These are phyloP conservation scores for Trichosporon asahii DNA, from an alignment of 1,284 basidiomycete genomes.

Conservation along the genomic window DNA sequence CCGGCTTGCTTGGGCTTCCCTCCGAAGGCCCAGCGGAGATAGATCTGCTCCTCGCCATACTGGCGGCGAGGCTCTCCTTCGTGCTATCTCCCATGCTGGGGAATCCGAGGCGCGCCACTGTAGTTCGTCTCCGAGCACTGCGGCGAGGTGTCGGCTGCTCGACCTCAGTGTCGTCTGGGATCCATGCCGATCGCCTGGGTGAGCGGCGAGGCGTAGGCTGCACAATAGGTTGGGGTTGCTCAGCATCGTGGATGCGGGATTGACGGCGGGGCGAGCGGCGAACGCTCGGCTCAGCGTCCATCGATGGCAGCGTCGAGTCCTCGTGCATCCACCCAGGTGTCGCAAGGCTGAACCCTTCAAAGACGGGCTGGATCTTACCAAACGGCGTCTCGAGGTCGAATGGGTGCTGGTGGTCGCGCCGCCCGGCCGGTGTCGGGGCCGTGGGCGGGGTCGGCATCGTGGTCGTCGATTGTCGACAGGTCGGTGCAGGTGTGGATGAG, in stretches of 20 bases:
- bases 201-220: neutral
- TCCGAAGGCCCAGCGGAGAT: neutral
- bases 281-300: neutral
- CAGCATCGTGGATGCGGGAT: neutral
- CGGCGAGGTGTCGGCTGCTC: neutral
- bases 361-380: constrained; percentile 18
- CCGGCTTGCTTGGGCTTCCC: neutral
- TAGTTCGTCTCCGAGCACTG: neutral
- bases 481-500: neutral
- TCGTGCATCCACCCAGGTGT: constrained; percentile 10
- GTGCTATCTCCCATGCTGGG: constrained; percentile 5
- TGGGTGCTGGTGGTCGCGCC: neutral
- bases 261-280: neutral
- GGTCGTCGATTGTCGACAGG: neutral
- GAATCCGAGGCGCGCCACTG: neutral
- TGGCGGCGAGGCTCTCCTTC: neutral
- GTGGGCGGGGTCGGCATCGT: neutral
- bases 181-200: neutral
- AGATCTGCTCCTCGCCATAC: neutral
- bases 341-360: constrained; percentile 21
- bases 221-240: neutral
- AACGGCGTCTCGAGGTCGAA: constrained; percentile 15
- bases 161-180: neutral
- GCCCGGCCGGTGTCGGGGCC: neutral
- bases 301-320: neutral